Evolutionary conservation across 768 basidiomycete genomes (phyloP).

Genomic region (Rhizopogon vesiculosus): DNA sequence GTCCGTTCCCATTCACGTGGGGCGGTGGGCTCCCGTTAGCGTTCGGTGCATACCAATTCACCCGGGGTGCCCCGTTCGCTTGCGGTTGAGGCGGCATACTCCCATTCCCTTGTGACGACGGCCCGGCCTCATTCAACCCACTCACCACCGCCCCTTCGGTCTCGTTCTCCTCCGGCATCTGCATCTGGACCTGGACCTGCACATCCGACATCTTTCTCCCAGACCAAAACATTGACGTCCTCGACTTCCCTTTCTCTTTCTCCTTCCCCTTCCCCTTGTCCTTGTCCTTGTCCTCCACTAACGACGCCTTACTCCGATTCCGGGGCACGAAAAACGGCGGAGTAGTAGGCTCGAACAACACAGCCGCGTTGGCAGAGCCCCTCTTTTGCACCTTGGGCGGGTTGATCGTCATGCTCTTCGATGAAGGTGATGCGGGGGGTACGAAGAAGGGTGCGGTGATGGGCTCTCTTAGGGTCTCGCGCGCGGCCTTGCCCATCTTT

Average conservation of each 20-base stretch:
- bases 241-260: not conserved
- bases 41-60: not conserved
- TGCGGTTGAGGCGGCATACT: not conserved
- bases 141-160: too few species aligned
- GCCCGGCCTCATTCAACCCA: too few species aligned
- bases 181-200: too few species aligned
- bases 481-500: too few species aligned
- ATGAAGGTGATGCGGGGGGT: not conserved
- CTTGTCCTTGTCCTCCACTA: not conserved
- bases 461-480: not conserved
- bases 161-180: too few species aligned
- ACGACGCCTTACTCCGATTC: not conserved
- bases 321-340: not conserved
- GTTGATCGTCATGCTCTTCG: not conserved
- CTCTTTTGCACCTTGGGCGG: not conserved
- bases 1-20: not conserved
- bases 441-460: not conserved
- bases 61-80: too few species aligned
- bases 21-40: not conserved
- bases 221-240: too few species aligned
- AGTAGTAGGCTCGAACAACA: constrained; percentile 1
- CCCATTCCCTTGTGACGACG: not conserved
- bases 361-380: not conserved
- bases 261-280: not conserved
- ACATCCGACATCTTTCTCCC: too few species aligned